phyloP scores from a whole-genome alignment of 2,329 filamentous ascomycete species.

The Calonectria pseudoturangicola region DNA sequence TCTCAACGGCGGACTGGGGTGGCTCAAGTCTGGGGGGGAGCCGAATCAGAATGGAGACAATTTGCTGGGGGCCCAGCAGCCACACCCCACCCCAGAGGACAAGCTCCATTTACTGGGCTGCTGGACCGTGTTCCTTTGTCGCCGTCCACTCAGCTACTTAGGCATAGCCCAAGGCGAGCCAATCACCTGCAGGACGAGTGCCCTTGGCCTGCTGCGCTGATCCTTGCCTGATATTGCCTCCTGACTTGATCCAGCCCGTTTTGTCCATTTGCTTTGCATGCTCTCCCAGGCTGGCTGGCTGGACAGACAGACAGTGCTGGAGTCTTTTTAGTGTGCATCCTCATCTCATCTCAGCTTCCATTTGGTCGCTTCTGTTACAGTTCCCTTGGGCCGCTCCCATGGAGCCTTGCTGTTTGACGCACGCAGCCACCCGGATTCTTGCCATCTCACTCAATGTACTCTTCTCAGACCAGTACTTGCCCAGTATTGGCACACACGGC shows the following conservation, averaged over 20 bases:
- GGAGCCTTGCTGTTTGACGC: too few relatives aligned
- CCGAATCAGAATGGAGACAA: constrained; percentile 15
- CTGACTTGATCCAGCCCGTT: constrained; percentile 31
- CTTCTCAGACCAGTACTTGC: not conserved
- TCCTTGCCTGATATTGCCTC: constrained; percentile 37
- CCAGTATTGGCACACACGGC: not conserved
- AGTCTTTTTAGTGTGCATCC: not conserved
- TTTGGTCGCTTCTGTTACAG: not conserved
- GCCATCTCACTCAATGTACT: not conserved
- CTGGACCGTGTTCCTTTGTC: constrained; percentile 15
- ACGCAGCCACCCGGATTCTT: too few relatives aligned
- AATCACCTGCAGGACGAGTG: constrained; percentile 6
- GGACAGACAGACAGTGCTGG: constrained; percentile 2
- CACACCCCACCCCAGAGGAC: constrained; percentile 4
- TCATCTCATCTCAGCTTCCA: not conserved
- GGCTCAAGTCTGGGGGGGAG: constrained; percentile 12
- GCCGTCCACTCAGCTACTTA: not conserved
- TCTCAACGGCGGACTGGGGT: constrained; percentile 27
- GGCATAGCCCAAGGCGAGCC: constrained; percentile 9
- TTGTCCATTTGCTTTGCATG: constrained; percentile 13
- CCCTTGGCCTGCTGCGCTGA: constrained; percentile 23
- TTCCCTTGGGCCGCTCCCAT: not conserved
- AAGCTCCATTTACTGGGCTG: constrained; percentile 24
- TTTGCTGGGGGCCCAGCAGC: constrained; percentile 7
- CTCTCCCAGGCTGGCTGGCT: not conserved